Conservation (phyloP, 441 rosid species). For the Lepidium campestre region DNA sequence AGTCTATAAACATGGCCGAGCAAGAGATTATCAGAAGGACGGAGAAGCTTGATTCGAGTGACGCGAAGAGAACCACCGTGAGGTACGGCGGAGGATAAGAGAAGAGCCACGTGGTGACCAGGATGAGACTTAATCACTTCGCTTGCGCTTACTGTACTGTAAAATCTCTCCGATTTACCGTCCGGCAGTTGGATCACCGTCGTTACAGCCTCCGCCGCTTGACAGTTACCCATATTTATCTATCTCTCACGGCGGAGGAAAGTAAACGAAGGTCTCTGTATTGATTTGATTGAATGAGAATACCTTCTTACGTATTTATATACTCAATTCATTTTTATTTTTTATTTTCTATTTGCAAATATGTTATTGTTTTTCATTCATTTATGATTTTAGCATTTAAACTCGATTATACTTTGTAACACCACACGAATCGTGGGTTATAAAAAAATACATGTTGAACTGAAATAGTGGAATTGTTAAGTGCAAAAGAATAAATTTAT, state of each 20-base stretch:
- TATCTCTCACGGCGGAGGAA: slow-evolving; percentile 20
- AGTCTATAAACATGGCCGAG: slow-evolving; percentile 32
- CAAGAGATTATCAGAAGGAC: slow-evolving; percentile 25
- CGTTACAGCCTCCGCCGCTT: slow-evolving; percentile 30
- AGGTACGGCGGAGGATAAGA: slow-evolving; percentile 26
- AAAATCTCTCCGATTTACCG: slow-evolving; percentile 22
- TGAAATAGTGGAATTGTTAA: too few species aligned
- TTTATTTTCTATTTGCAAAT: background rate
- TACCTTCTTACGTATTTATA: slow-evolving; percentile 15
- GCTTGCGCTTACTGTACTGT: slow-evolving; percentile 19
- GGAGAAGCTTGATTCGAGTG: slow-evolving; percentile 27
- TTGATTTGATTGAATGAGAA: background rate
- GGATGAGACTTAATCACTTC: slow-evolving; percentile 25
- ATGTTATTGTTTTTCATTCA: too few species aligned
- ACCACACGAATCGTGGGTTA: too few species aligned
- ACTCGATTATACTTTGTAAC: background rate
- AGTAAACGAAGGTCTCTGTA: background rate
- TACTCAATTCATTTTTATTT: slow-evolving; percentile 1
- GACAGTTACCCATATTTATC: slow-evolving; percentile 26
- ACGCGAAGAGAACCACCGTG: slow-evolving; percentile 33
- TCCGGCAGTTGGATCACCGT: slow-evolving; percentile 25
- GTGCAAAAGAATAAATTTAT: too few species aligned
- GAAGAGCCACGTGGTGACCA: slow-evolving; percentile 29
- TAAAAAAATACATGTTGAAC: too few species aligned
- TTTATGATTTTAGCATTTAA: background rate